phyloP scores from a whole-genome alignment of 768 basidiomycete species.

The Coprinopsis marcescibilis region DNA sequence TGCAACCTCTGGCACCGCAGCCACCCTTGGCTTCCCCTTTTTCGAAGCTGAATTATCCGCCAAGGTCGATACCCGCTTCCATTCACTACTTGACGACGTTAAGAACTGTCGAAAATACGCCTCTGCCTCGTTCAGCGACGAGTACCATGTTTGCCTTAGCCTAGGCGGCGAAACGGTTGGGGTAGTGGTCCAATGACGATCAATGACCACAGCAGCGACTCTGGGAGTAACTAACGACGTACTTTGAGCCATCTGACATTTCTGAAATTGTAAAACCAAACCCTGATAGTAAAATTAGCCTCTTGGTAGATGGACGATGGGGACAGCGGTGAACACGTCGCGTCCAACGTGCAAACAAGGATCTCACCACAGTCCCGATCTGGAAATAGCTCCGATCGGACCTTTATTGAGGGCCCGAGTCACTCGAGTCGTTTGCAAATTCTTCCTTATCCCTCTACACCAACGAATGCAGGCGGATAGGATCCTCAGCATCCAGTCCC shows the following conservation, averaged over 20 bases:
- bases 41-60: slow-evolving; percentile 30
- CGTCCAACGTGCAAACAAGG: not conserved
- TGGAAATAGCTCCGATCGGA: slow-evolving; percentile 4
- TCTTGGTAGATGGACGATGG: not conserved
- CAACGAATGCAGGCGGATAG: slow-evolving; percentile 33
- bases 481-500: slow-evolving; percentile 87
- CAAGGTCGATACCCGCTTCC: slow-evolving; percentile 70
- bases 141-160: slow-evolving; percentile 77
- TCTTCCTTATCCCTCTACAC: not conserved
- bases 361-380: slow-evolving; percentile 1
- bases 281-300: not conserved
- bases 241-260: slow-evolving; percentile 32
- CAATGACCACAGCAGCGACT: not conserved
- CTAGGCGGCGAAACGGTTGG: slow-evolving; percentile 32
- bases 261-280: not conserved
- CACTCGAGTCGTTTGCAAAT: not conserved
- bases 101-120: slow-evolving; percentile 73
- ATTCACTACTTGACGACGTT: slow-evolving; percentile 66
- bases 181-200: slow-evolving; percentile 4
- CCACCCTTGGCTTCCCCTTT: slow-evolving; percentile 57
- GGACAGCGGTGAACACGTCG: slow-evolving; percentile 8
- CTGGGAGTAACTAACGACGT: not conserved
- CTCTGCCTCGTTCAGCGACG: slow-evolving; percentile 70
- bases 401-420: not conserved
- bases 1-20: slow-evolving; percentile 50